A percentile compares a stretch with the other conserved stretches of the same genome.
These are phyloP conservation scores for Scheffersomyces ergatensis DNA, from an alignment of 805 yeast genomes.

Conservation along the genomic window DNA sequence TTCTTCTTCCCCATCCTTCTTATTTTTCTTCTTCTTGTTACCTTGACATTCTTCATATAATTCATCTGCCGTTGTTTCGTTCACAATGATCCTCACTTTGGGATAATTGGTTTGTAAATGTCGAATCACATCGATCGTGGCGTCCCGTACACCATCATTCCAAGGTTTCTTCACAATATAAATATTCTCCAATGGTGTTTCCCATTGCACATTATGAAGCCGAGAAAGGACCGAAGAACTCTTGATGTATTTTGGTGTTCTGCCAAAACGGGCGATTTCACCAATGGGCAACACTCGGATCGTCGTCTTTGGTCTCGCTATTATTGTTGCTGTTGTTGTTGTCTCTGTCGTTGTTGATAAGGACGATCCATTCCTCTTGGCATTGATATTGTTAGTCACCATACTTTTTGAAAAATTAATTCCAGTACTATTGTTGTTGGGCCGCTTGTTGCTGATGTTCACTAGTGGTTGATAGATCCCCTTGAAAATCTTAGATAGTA, in stretches of 20 bases:
- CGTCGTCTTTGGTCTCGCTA: too few species aligned
- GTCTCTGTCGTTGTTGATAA: not conserved
- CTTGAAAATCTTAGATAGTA: too few species aligned
- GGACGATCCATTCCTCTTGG: too few species aligned
- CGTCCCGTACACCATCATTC: conserved; percentile 60
- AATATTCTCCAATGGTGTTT: conserved; percentile 65
- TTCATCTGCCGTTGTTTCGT: conserved; percentile 72
- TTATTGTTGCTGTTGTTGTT: too few species aligned
- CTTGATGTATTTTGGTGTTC: conserved; percentile 55
- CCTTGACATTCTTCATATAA: conserved; percentile 29
- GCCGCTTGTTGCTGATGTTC: too few species aligned
- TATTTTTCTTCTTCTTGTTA: conserved; percentile 10
- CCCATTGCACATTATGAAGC: conserved; percentile 66
- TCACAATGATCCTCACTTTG: conserved; percentile 72
- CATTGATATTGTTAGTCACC: too few species aligned
- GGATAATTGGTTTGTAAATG: conserved; percentile 65
- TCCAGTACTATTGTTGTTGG: too few species aligned
- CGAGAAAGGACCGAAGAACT: conserved; percentile 52
- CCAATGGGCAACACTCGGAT: too few species aligned
- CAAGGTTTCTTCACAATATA: conserved; percentile 84
- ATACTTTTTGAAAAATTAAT: too few species aligned
- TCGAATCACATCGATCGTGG: conserved; percentile 63
- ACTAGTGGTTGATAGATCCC: too few species aligned
- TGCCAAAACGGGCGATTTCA: too few species aligned
- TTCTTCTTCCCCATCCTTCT: too few species aligned